Base-by-base conservation (phyloP, 108 stramenopile species). In the Fragilariopsis cylindrus region DNA sequence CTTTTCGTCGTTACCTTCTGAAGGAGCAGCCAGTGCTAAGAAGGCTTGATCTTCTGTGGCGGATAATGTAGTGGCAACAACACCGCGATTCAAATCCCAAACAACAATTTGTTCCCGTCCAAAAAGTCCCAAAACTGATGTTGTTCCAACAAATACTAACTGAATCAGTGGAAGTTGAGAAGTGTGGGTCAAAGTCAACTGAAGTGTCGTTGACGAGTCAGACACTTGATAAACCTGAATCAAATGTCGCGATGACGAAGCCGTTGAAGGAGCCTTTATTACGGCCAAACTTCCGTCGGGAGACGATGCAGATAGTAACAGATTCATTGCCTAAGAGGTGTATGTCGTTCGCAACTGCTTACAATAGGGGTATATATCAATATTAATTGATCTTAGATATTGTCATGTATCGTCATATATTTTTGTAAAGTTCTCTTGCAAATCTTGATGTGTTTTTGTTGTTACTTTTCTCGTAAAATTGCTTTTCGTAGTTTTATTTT, bases 41-140 rank as follows among this genome's bases (percentile, higher is more conserved):
- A 83, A 74, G 48, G 19, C 46, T 41, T 47, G 30, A 15, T 76
- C 71, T 40, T 72, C 70, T 21, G 62, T 68, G 1, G 72, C 73
- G 11, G 56, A n/a, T 7, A 82, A 41, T 4, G 65, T 72, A 19
- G 80, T 46, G 5, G 76, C 70, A 45, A 84, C 76, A n/a, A 87
- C 84, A 60, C 87, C 83, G 30, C 87, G 78, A 42, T 76, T 60
- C 46, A 85, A 58, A 73, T 85, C 84, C 84, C 84, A 85, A 55
- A 76, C 74, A 44, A 81, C 65, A 8, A 75, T 56, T 58, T 75
- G 44, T 3, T 74, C 12, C 3, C 43, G 54, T 47, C 79, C 73
- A n/a, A 80, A 48, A 40, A 63, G 57, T 43, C 74, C 79, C 48
- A 80, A 42, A 1, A 80, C 44, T 5, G 55, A 50, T 8, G 79